phyloP scores from a whole-genome alignment of 345 rosid species.

The Pelargonium nanum region DNA sequence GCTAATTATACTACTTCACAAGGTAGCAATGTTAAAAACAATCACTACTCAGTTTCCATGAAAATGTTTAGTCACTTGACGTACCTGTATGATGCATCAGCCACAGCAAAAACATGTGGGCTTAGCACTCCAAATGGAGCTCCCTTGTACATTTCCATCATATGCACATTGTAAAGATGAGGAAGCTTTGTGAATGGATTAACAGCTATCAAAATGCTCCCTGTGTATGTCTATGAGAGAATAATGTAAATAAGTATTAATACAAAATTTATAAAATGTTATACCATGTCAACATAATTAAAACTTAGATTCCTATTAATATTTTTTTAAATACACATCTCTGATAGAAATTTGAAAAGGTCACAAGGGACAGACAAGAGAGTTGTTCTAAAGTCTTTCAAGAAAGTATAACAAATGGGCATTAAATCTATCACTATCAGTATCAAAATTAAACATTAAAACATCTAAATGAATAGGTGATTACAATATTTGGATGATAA shows the following conservation, averaged over 20 bases:
- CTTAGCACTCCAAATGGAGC: conserved; percentile 96
- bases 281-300: background rate
- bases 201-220: conserved; percentile 95
- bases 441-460: background rate
- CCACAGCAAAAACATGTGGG: conserved; percentile 98
- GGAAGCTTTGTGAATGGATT: conserved; percentile 98
- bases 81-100: conserved; percentile 94
- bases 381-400: background rate
- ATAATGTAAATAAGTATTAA: conserved; percentile 1
- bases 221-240: conserved; percentile 75
- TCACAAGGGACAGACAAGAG: background rate
- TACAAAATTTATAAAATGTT: background rate
- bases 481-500: background rate
- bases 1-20: conserved; percentile 18
- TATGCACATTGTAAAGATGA: conserved; percentile 87
- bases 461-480: background rate
- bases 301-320: background rate
- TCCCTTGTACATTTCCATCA: conserved; percentile 98
- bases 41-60: conserved; percentile 4
- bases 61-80: conserved; percentile 1
- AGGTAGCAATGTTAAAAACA: conserved; percentile 9
- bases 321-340: no score
- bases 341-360: background rate
- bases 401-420: no score
- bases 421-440: background rate